Conservation (phyloP, 306 rosid species). For the cucumber (Cucumis sativus) region DNA sequence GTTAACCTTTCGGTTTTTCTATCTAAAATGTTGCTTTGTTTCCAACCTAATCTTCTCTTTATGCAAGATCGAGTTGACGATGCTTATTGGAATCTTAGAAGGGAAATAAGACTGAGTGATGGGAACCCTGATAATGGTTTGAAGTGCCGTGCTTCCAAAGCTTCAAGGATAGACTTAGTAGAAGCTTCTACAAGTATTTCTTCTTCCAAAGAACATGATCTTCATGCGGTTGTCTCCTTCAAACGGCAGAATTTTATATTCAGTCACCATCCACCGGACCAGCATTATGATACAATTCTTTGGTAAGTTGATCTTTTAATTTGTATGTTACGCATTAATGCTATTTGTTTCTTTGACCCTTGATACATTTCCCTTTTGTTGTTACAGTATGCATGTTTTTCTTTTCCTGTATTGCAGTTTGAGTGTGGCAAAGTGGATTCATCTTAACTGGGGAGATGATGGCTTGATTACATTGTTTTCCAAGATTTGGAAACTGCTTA, state of each 20-base stretch:
- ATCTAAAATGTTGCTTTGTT: background rate
- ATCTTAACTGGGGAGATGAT: constrained; percentile 93
- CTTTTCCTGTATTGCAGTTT: constrained; percentile 46
- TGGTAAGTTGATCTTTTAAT: constrained; percentile 35
- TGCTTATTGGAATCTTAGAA: constrained; percentile 64
- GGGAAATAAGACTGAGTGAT: constrained; percentile 22
- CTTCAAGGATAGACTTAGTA: constrained; percentile 22
- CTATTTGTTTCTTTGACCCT: background rate
- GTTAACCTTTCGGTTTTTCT: background rate
- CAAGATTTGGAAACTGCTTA: constrained; percentile 72
- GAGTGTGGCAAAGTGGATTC: constrained; percentile 94
- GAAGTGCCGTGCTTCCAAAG: constrained; percentile 14
- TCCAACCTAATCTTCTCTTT: background rate
- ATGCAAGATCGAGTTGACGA: constrained; percentile 58
- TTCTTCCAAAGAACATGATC: constrained; percentile 26
- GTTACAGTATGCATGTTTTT: constrained; percentile 6
- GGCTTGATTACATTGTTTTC: constrained; percentile 70
- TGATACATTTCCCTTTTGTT: background rate
- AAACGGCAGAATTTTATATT: constrained; percentile 57
- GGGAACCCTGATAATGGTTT: constrained; percentile 20
- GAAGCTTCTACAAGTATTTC: constrained; percentile 20
- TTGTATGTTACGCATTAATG: background rate
- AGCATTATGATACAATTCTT: constrained; percentile 62
- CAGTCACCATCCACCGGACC: constrained; percentile 29
- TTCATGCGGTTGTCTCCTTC: constrained; percentile 45